Percentiles rank a stretch among this genome's conserved stretches.
These are phyloP conservation scores for Thalassiosira hispida DNA, from an alignment of 352 stramenopile genomes.

Conservation along the genomic window DNA sequence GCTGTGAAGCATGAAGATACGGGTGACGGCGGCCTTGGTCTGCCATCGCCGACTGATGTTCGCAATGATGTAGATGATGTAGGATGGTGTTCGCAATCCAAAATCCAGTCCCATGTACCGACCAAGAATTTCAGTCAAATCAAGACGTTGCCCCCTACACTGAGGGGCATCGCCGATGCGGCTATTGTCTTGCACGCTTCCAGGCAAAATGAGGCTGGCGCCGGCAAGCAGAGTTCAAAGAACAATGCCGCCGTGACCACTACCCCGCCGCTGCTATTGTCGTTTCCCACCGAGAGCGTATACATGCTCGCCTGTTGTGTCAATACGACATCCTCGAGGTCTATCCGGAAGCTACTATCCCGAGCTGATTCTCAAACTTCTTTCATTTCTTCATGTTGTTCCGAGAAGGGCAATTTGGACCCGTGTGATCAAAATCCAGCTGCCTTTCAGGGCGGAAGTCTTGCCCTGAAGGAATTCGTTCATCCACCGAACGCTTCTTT, in stretches of 20 bases:
- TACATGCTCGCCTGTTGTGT: constrained; percentile 42
- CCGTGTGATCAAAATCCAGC: background rate
- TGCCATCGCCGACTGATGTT: constrained; percentile 28
- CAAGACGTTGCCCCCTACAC: constrained; percentile 18
- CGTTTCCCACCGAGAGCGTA: constrained; percentile 38
- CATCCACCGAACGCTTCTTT: constrained; percentile 27
- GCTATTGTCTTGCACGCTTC: constrained; percentile 6
- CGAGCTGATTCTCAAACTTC: constrained; percentile 5
- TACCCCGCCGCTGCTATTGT: constrained; percentile 9
- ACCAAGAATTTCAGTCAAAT: constrained; percentile 1
- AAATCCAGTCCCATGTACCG: background rate
- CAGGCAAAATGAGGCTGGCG: background rate
- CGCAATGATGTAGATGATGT: background rate
- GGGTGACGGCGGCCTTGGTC: background rate
- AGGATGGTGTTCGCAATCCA: background rate
- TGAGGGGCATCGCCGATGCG: constrained; percentile 29
- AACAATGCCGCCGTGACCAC: background rate
- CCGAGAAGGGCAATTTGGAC: constrained; percentile 10
- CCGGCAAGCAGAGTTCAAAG: background rate
- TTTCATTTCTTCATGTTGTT: constrained; percentile 2
- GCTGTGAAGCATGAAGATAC: background rate
- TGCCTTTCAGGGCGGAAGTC: background rate
- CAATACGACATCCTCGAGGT: constrained; percentile 22
- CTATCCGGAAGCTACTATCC: background rate
- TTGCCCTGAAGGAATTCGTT: too few relatives aligned